phyloP scores from a whole-genome alignment of 371 early-diverging fungal species.

The Ecytonucleospora hepatopenaei region DNA sequence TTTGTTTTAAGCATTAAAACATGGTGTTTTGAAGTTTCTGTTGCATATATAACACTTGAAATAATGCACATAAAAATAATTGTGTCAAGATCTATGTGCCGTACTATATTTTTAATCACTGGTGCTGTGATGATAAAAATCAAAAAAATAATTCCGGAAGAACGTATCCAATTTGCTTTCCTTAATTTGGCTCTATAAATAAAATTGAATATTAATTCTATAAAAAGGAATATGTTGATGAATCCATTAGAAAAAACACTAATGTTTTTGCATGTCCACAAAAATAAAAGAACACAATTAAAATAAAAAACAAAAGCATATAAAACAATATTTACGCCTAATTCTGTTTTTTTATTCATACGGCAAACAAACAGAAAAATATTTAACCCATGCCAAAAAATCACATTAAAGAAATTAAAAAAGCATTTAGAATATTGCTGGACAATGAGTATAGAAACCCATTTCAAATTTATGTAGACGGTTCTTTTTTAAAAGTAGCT shows the following conservation, averaged over 20 bases:
- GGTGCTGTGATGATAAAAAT: constrained; percentile 21
- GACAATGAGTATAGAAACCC: constrained; percentile 21
- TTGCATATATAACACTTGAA: constrained; percentile 19
- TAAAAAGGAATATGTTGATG: neutral
- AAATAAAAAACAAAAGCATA: neutral
- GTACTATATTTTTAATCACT: constrained; percentile 25
- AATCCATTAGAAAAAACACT: neutral
- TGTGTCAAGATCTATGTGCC: constrained; percentile 24
- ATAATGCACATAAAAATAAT: constrained; percentile 26
- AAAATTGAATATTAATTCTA: neutral
- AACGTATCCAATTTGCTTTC: neutral
- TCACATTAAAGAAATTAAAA: constrained; percentile 21
- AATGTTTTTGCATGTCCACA: neutral
- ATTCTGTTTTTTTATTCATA: neutral
- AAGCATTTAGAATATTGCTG: constrained; percentile 22
- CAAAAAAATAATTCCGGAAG: constrained; percentile 21
- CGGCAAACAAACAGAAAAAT: neutral
- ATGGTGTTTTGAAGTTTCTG: constrained; percentile 18
- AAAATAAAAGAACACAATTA: neutral
- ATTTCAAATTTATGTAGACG: constrained; percentile 29
- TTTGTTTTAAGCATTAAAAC: constrained; percentile 5
- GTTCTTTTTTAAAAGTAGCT: constrained; percentile 13
- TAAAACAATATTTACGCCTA: neutral
- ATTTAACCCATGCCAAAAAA: constrained; percentile 20
- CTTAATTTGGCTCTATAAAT: neutral